phyloP scores from a whole-genome alignment of 1,139 yeast species.

The Suhomyces bolitotheri region DNA sequence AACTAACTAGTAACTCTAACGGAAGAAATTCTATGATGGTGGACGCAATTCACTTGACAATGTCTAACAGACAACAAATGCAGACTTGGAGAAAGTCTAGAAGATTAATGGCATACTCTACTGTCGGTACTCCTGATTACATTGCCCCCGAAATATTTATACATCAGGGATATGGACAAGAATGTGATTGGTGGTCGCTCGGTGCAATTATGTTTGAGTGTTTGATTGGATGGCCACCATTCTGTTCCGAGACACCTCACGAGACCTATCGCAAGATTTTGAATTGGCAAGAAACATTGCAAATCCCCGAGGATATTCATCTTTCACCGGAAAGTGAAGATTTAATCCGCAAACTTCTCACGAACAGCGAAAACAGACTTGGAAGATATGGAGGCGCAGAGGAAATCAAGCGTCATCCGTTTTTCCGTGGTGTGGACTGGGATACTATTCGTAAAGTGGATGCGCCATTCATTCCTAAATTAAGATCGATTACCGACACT shows the following conservation, averaged over 20 bases:
- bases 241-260: slow-evolving; percentile 98
- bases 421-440: slow-evolving; percentile 97
- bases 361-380: slow-evolving; percentile 80
- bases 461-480: slow-evolving; percentile 82
- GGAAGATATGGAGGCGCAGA: slow-evolving; percentile 94
- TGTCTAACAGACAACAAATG: slow-evolving; percentile 95
- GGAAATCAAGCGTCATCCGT: slow-evolving; percentile 90
- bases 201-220: slow-evolving; percentile 99
- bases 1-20: slow-evolving; percentile 18
- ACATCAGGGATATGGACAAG: slow-evolving; percentile 98
- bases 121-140: slow-evolving; percentile 98
- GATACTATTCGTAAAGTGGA: slow-evolving; percentile 85
- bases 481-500: slow-evolving; percentile 90
- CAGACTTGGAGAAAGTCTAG: slow-evolving; percentile 98
- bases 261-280: slow-evolving; percentile 94
- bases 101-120: slow-evolving; percentile 95
- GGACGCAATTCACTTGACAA: slow-evolving; percentile 92
- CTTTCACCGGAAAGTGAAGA: slow-evolving; percentile 93
- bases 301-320: slow-evolving; percentile 95
- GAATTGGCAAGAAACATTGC: slow-evolving; percentile 91
- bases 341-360: slow-evolving; percentile 76
- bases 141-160: slow-evolving; percentile 97
- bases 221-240: slow-evolving; percentile 99
- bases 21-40: slow-evolving; percentile 82
- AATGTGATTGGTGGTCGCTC: slow-evolving; percentile 99